Percentiles rank a stretch among this genome's conserved stretches.
Evolutionary conservation across 2,329 filamentous ascomycete species (phyloP).

Genomic region (Ceratocystis variospora): DNA sequence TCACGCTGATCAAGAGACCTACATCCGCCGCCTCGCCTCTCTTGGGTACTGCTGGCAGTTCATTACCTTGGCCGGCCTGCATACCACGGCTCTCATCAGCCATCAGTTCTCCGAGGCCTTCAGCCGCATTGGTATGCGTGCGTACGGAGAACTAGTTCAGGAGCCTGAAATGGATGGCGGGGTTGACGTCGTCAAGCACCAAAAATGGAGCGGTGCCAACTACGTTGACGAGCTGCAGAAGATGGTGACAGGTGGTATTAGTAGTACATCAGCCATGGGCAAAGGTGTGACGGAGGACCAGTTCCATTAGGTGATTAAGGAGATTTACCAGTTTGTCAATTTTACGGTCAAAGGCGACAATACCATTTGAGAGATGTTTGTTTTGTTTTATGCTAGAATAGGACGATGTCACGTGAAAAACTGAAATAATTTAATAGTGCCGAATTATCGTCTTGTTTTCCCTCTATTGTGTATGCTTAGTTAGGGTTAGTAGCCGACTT

Average conservation of each 20-base stretch:
- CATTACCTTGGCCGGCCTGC: slow-evolving; percentile 95
- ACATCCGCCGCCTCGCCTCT: slow-evolving; percentile 73
- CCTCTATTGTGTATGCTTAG: neutral
- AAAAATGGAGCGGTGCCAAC: slow-evolving; percentile 95
- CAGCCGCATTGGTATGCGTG: slow-evolving; percentile 73
- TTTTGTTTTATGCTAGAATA: neutral
- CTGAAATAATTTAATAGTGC: neutral
- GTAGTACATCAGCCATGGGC: slow-evolving; percentile 88
- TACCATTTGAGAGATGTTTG: too few species aligned
- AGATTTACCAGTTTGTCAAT: too few species aligned
- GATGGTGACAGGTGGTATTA: slow-evolving; percentile 92
- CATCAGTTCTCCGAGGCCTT: slow-evolving; percentile 80
- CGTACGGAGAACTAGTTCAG: slow-evolving; percentile 93
- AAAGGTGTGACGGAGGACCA: slow-evolving; percentile 97
- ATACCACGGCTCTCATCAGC: slow-evolving; percentile 86
- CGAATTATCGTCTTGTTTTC: neutral
- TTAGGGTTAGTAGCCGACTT: neutral
- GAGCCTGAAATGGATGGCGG: slow-evolving; percentile 88
- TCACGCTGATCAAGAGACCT: slow-evolving; percentile 84
- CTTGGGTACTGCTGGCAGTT: slow-evolving; percentile 99
- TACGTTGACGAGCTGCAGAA: slow-evolving; percentile 92
- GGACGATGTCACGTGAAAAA: neutral
- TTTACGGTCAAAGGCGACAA: too few species aligned
- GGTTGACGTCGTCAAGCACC: slow-evolving; percentile 93
- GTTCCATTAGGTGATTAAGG: slow-evolving; percentile 47